phyloP scores from a whole-genome alignment of 2,329 filamentous ascomycete genomes.

The Cryphonectria parasitica region DNA sequence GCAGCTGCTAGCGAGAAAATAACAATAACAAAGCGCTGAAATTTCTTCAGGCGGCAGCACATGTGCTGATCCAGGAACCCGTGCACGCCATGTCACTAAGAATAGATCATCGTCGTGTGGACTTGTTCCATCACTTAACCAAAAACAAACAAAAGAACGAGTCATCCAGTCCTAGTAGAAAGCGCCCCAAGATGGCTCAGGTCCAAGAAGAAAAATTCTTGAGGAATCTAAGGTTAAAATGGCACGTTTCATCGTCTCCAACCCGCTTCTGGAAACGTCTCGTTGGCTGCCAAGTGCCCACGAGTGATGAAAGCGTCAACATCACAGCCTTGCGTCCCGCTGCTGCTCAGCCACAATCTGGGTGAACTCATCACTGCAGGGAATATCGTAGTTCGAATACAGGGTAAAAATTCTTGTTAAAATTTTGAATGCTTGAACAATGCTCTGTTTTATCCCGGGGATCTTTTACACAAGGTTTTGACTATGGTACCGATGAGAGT shows the following conservation, averaged over 20 bases:
- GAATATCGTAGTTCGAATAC: background rate
- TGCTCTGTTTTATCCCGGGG: background rate
- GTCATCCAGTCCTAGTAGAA: background rate
- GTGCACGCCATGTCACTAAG: background rate
- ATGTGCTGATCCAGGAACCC: background rate
- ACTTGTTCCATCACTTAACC: background rate
- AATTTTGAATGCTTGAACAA: background rate
- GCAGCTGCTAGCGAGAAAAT: background rate
- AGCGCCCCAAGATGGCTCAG: background rate
- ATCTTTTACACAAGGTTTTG: background rate
- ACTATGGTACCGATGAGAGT: background rate
- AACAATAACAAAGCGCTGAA: background rate
- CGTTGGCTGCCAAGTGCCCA: background rate
- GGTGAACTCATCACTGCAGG: background rate
- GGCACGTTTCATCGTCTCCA: background rate
- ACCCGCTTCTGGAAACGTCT: background rate
- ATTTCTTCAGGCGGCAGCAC: background rate
- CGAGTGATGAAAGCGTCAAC: background rate
- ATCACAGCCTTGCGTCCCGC: background rate
- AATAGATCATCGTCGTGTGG: conserved; percentile 2
- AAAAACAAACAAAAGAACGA: conserved; percentile 1
- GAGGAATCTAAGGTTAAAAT: background rate
- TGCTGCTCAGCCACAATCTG: background rate
- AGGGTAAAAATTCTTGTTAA: background rate
- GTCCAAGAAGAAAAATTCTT: background rate